Evolutionary conservation across 2,329 filamentous ascomycete species (phyloP), one percentile per base, ranked within the genome.

Genomic region (Sporothrix phasma): DNA sequence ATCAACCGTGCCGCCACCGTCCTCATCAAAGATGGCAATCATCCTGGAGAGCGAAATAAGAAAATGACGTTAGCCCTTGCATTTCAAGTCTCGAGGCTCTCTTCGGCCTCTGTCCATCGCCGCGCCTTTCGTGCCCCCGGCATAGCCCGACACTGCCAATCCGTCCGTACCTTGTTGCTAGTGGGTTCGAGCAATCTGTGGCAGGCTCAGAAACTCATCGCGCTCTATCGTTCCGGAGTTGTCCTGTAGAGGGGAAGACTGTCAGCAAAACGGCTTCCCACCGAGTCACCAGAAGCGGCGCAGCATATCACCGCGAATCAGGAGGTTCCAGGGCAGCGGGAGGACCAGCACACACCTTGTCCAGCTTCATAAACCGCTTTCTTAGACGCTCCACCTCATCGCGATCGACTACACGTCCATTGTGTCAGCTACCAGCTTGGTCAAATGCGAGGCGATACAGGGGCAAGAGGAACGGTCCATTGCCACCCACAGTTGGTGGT

Each of bases 11-110:
- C 94, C 94, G 71, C 94, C 93, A 67, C 94, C 94, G 76, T 99
- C 94, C 77, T 97, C 94, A 76, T 99, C 94, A 74, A 99, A 97
- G 72, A 97, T 99, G 65, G 94, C 93, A 73, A 99, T 99, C 92
- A 99, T 96, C 77, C 90, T 92, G 73, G 17, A 19, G 4, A 29
- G 26, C 17, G n/a, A n/a, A n/a, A n/a, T n/a, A n/a, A n/a, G 13
- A 22, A 39, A 26, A 26, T 37, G 8, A 31, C 8, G 26, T 61
- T 26, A 59, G 62, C 26, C 17, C 34, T 3, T 22, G 5, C 7
- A 43, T 19, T 39, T 10, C 8, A n/a, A n/a, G n/a, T n/a, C n/a
- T n/a, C n/a, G n/a, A n/a, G n/a, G n/a, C n/a, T n/a, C n/a, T n/a
- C n/a, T n/a, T n/a, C n/a, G n/a, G n/a, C n/a, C n/a, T n/a, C n/a